Conservation (phyloP, 352 stramenopile species). For the Bremia lactucae region DNA sequence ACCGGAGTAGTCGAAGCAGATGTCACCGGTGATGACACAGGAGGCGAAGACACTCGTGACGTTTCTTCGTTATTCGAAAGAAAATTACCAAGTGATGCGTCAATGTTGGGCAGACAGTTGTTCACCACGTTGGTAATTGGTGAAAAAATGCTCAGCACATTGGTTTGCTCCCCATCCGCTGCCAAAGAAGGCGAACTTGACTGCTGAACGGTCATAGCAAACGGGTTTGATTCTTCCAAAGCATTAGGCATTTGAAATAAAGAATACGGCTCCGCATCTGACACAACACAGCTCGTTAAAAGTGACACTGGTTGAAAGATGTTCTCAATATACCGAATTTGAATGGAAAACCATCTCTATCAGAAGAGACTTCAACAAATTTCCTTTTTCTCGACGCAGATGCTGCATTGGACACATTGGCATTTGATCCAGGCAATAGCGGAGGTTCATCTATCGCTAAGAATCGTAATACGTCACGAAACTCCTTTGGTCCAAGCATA, state of each 20-base stretch:
- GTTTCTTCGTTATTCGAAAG: constrained; percentile 21
- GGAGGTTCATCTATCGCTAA: constrained; percentile 78
- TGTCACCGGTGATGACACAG: not conserved
- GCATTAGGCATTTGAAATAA: constrained; percentile 41
- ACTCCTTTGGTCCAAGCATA: constrained; percentile 75
- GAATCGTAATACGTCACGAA: constrained; percentile 74
- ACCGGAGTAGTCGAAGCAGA: constrained; percentile 2
- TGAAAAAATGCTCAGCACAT: constrained; percentile 75
- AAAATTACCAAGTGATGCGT: constrained; percentile 8
- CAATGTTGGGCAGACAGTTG: constrained; percentile 12
- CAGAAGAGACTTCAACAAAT: constrained; percentile 60
- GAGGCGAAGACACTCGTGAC: not conserved
- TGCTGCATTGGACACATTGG: constrained; percentile 21
- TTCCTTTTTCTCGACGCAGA: constrained; percentile 58
- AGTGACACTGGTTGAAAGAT: no score
- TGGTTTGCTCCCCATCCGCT: constrained; percentile 27
- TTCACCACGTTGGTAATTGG: constrained; percentile 16
- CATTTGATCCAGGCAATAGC: constrained; percentile 46
- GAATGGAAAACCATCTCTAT: constrained; percentile 14
- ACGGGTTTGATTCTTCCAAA: constrained; percentile 16
- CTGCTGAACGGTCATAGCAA: constrained; percentile 25
- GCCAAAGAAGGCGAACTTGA: constrained; percentile 8
- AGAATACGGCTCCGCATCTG: constrained; percentile 25
- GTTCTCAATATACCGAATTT: constrained; percentile 18
- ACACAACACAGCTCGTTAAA: constrained; percentile 1